Conservation (phyloP, 768 basidiomycete species). For the Fomitopsis serialis region DNA sequence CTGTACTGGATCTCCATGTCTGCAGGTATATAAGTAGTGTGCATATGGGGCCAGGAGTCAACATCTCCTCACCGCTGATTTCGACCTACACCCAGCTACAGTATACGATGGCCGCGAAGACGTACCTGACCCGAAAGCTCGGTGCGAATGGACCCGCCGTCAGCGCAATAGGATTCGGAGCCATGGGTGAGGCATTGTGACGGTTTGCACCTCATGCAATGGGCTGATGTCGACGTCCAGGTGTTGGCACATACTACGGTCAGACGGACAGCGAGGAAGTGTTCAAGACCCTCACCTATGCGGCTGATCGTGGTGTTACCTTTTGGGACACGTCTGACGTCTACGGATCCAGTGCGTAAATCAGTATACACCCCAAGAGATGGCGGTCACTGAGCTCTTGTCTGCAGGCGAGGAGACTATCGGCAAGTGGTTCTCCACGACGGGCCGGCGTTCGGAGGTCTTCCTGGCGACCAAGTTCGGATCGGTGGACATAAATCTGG, state of each 20-base stretch:
- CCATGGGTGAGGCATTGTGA: not conserved
- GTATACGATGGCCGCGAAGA: too few relatives aligned
- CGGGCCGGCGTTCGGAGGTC: slow-evolving; percentile 44
- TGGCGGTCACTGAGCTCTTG: not conserved
- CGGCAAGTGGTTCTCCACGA: slow-evolving; percentile 40
- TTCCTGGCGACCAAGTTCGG: slow-evolving; percentile 64
- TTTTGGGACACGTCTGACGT: slow-evolving; percentile 43
- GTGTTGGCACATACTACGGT: not conserved
- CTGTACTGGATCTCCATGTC: too few relatives aligned
- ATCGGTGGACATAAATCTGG: slow-evolving; percentile 17
- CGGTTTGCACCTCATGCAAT: too few relatives aligned
- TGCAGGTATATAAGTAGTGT: too few relatives aligned
- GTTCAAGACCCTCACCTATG: slow-evolving; percentile 29
- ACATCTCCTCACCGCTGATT: too few relatives aligned
- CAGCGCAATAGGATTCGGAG: not conserved
- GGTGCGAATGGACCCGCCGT: not conserved
- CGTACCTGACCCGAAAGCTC: too few relatives aligned
- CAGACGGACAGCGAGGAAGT: slow-evolving; percentile 16
- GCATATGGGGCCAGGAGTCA: too few relatives aligned
- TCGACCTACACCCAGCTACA: too few relatives aligned
- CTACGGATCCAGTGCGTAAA: slow-evolving; percentile 28
- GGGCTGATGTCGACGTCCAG: not conserved
- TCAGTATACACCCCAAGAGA: not conserved
- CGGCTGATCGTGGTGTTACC: slow-evolving; percentile 34
- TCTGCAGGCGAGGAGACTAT: not conserved